Percentiles rank a stretch among this genome's conserved stretches.
phyloP scores from a whole-genome alignment of 2,329 filamentous ascomycete genomes.

The Diaporthe amygdali region DNA sequence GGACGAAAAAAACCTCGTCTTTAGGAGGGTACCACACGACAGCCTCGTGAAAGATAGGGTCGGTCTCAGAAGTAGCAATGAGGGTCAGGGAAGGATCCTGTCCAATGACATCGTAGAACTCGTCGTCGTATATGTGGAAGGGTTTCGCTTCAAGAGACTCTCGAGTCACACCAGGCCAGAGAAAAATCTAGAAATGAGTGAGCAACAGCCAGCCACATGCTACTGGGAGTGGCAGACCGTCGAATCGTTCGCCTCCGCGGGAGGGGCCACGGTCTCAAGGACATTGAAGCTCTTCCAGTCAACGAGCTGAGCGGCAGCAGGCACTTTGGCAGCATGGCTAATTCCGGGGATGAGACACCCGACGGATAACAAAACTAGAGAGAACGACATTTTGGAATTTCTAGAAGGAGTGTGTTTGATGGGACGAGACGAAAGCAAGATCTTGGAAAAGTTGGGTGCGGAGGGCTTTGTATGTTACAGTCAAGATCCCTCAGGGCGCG shows the following conservation, averaged over 20 bases:
- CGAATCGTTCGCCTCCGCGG: slow-evolving; percentile 40
- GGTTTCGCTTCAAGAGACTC: slow-evolving; percentile 43
- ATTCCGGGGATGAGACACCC: neutral
- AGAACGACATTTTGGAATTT: neutral
- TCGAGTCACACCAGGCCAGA: slow-evolving; percentile 47
- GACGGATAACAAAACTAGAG: neutral
- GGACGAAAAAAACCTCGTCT: slow-evolving; percentile 60
- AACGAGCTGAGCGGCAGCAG: slow-evolving; percentile 46
- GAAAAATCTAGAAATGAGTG: slow-evolving; percentile 39
- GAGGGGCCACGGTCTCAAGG: slow-evolving; percentile 43
- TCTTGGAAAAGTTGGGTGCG: neutral
- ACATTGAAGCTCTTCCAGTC: slow-evolving; percentile 51
- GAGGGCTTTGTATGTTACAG: neutral
- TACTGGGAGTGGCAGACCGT: neutral
- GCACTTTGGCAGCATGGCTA: slow-evolving; percentile 23
- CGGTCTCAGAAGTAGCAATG: slow-evolving; percentile 47
- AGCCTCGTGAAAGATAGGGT: slow-evolving; percentile 61
- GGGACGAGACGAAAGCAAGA: neutral
- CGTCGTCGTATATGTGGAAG: slow-evolving; percentile 54
- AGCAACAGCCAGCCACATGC: neutral
- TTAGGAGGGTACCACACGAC: slow-evolving; percentile 56
- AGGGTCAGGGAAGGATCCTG: slow-evolving; percentile 53
- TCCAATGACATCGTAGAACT: slow-evolving; percentile 57
- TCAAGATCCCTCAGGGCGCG: neutral
- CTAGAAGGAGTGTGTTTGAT: neutral